Conservation (phyloP, 2,329 filamentous ascomycete genomes). For the Diplodia seriata region DNA sequence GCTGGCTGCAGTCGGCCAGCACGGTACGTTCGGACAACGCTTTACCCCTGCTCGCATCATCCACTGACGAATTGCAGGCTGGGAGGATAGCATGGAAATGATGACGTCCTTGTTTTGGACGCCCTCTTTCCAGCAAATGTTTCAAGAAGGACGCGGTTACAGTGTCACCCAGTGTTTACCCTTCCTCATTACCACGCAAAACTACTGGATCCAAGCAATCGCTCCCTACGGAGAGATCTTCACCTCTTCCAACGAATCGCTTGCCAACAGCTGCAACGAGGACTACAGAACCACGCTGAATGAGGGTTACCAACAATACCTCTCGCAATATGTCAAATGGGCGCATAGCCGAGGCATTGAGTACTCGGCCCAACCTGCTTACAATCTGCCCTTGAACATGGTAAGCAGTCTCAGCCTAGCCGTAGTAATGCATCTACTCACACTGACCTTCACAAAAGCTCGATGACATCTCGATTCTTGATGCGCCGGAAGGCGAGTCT, state of each 20-base stretch:
- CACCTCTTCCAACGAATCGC: slow-evolving; percentile 29
- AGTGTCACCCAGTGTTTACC: slow-evolving; percentile 43
- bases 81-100: slow-evolving; percentile 48
- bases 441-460: slow-evolving; percentile 24
- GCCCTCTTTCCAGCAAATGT: slow-evolving; percentile 37
- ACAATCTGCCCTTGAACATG: slow-evolving; percentile 48
- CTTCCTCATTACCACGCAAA: slow-evolving; percentile 37
- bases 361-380: slow-evolving; percentile 44
- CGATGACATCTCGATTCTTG: slow-evolving; percentile 40
- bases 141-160: slow-evolving; percentile 40
- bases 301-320: slow-evolving; percentile 42
- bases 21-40: slow-evolving; percentile 35
- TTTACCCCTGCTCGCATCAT: not conserved
- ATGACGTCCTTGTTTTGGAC: slow-evolving; percentile 40
- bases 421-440: not conserved
- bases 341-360: slow-evolving; percentile 38
- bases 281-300: slow-evolving; percentile 44
- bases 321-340: slow-evolving; percentile 41
- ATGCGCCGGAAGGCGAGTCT: slow-evolving; percentile 46
- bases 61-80: slow-evolving; percentile 34
- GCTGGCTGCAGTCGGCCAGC: slow-evolving; percentile 40
- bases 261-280: slow-evolving; percentile 36
- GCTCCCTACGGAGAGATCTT: slow-evolving; percentile 34
- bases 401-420: slow-evolving; percentile 26
- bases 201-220: slow-evolving; percentile 33